A percentile compares a stretch with the other conserved stretches of the same genome.
These are phyloP conservation scores for Cercospora canescens DNA, from an alignment of 2,329 filamentous ascomycete genomes.

Conservation along the genomic window DNA sequence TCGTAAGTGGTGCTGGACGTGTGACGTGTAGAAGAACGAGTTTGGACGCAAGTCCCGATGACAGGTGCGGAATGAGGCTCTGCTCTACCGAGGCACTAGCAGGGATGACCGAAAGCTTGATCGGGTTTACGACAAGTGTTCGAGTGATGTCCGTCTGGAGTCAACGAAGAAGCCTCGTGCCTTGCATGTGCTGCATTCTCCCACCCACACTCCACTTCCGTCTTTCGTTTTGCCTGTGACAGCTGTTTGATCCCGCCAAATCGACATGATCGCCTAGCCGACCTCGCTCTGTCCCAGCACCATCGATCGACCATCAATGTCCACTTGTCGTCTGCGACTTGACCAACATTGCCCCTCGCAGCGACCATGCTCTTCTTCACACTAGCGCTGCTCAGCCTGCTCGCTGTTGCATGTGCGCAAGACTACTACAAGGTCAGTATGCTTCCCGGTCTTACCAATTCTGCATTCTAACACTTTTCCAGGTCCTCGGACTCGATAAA, in stretches of 20 bases:
- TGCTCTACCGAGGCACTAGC: conserved; percentile 7
- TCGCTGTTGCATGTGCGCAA: conserved; percentile 53
- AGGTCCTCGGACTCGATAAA: conserved; percentile 79
- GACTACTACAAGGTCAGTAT: conserved; percentile 73
- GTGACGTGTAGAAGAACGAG: not conserved
- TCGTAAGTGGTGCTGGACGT: not conserved
- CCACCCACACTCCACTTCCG: not conserved
- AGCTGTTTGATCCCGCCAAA: not conserved
- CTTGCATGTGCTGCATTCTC: not conserved
- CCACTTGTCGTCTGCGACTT: conserved; percentile 1
- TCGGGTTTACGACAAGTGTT: not conserved
- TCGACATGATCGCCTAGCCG: not conserved
- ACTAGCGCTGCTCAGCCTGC: conserved; percentile 44
- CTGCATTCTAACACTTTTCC: conserved; percentile 36
- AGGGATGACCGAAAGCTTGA: conserved; percentile 8
- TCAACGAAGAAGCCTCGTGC: not conserved
- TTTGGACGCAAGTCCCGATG: not conserved
- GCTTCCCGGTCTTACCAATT: not conserved
- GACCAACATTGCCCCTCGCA: conserved; percentile 4
- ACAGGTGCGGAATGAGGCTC: not conserved
- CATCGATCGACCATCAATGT: conserved; percentile 19
- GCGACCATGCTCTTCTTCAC: conserved; percentile 44
- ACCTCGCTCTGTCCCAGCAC: not conserved
- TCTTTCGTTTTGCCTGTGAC: not conserved
- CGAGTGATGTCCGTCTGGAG: not conserved